Percentiles rank a stretch among this genome's conserved stretches.
Conservation (phyloP, 305 asterid species). For the Rubia balearica region DNA sequence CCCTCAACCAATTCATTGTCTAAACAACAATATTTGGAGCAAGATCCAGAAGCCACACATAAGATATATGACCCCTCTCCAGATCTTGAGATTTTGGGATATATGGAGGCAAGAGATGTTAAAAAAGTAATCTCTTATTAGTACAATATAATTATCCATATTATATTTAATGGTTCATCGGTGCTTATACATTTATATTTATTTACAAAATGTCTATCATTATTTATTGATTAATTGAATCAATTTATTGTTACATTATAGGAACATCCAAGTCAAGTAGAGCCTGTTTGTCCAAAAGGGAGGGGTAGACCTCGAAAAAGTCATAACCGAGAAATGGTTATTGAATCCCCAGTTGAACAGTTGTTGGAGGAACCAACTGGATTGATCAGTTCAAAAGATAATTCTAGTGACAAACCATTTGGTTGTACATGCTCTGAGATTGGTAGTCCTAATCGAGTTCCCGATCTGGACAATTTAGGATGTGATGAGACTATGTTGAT, state of each 20-base stretch:
- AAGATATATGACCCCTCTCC: too few relatives aligned
- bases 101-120: not conserved
- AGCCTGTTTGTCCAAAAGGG: not conserved
- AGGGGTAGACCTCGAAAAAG: not conserved
- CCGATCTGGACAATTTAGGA: not conserved
- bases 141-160: not conserved
- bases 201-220: not conserved
- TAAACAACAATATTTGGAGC: too few relatives aligned
- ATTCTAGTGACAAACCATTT: not conserved
- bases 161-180: too few relatives aligned
- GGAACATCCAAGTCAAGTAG: not conserved
- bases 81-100: too few relatives aligned
- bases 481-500: not conserved
- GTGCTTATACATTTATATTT: too few relatives aligned
- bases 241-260: too few relatives aligned
- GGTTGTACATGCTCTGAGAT: not conserved
- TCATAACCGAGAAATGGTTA: not conserved
- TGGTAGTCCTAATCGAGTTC: not conserved
- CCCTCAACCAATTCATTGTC: too few relatives aligned
- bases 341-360: not conserved
- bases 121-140: not conserved
- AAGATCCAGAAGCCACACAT: too few relatives aligned
- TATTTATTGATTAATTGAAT: too few relatives aligned
- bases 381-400: not conserved
- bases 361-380: not conserved